Evolutionary conservation across 2,329 filamentous ascomycete species (phyloP), one percentile per base, ranked within the genome.

Genomic region (Nigrospora sphaerica): DNA sequence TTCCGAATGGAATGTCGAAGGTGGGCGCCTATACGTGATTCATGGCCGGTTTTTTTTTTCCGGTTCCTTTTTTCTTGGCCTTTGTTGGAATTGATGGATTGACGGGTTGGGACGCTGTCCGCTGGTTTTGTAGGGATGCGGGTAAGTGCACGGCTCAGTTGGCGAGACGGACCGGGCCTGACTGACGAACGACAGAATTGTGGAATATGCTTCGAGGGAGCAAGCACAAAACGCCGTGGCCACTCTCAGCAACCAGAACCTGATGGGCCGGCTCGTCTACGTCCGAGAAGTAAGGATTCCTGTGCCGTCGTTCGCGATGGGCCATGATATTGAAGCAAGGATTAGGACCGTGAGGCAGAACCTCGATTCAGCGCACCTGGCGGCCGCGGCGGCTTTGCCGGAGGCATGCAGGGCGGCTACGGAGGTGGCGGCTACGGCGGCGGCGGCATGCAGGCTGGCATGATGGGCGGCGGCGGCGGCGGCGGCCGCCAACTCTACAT

Each of bases 1-100:
- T 98, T 85, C 93, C 93, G 66, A 98, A 98, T 81, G 93, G 93
- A 91, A 98, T 98, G 93, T 97, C 92, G 88, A 98, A 98, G 92
- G 92, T 97, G 91, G 89, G 88, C 90, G 83, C 85, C 80, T 86
- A 87, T 78, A 83, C 76, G 79, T 91, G 86, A 86, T 82, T 84
- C 81, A 72, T 84, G 86, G 85, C 82, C 88, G 88, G 87, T 81
- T 82, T 81, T 73, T 86, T 82, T 78, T 73, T 83, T 75, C 76
- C 75, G 74, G 82, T 78, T 78, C 68, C 71, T 73, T 74, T 70
- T 64, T 61, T 69, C 75, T 71, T 69, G 73, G 69, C 64, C 63
- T 64, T 86, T 88, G 82, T 83, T 86, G 89, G 88, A 93, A 80
- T 75, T 80, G 84, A 88, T 93, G 88, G 90, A 87, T 95, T 96